Evolutionary conservation across 2,329 filamentous ascomycete species (phyloP).

Genomic region (Cercospora sojina): DNA sequence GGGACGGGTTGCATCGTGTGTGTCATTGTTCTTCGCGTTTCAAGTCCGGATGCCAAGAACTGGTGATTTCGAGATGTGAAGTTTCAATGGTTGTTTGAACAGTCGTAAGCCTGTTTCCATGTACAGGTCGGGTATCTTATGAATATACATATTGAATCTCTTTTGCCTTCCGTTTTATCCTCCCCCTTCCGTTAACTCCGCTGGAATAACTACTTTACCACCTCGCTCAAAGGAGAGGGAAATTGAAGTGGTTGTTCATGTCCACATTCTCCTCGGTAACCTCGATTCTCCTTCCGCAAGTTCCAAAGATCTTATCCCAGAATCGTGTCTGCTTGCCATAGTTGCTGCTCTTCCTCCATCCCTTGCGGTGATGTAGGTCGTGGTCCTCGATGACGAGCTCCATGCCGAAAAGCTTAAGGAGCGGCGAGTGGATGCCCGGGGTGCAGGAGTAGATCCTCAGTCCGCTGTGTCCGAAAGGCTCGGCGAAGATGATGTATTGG

Average conservation of each 20-base stretch:
- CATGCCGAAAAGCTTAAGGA: slow-evolving; percentile 37
- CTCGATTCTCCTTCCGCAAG: slow-evolving; percentile 39
- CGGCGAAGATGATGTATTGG: slow-evolving; percentile 46
- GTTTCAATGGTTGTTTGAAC: neutral
- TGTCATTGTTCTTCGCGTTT: too few species aligned
- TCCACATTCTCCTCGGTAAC: slow-evolving; percentile 22
- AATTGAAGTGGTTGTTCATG: slow-evolving; percentile 14
- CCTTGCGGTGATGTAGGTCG: slow-evolving; percentile 43
- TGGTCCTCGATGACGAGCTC: slow-evolving; percentile 48
- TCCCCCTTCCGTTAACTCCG: neutral
- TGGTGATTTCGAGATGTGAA: too few species aligned
- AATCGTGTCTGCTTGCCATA: slow-evolving; percentile 42
- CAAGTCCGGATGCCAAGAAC: too few species aligned
- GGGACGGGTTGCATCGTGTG: neutral
- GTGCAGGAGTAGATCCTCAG: slow-evolving; percentile 41
- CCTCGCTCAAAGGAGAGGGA: too few species aligned
- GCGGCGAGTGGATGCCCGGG: slow-evolving; percentile 39
- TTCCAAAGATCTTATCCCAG: slow-evolving; percentile 40
- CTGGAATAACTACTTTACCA: too few species aligned
- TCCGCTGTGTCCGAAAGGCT: slow-evolving; percentile 44
- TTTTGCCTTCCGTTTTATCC: neutral
- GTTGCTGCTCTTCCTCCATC: slow-evolving; percentile 43
- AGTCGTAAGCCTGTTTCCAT: neutral
- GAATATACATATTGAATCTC: neutral
- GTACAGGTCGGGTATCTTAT: neutral